These are phyloP conservation scores for Passalora sequoiae DNA, from an alignment of 2,329 filamentous ascomycete genomes.

Conservation along the genomic window DNA sequence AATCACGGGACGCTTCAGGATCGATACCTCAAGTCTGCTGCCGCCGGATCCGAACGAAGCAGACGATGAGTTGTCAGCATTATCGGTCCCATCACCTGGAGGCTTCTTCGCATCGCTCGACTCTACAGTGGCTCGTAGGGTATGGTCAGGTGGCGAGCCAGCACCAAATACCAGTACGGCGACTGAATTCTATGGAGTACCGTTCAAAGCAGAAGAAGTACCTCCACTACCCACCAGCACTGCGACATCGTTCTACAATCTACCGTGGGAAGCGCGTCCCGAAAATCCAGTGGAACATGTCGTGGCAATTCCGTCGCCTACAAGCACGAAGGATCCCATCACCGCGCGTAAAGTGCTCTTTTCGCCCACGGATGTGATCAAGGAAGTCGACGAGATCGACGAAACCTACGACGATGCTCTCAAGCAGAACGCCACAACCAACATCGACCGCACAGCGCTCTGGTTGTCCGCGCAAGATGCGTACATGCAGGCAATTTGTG, in stretches of 20 bases:
- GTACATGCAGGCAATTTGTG: constrained; percentile 47
- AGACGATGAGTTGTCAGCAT: constrained; percentile 56
- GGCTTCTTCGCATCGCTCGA: constrained; percentile 87
- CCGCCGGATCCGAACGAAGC: constrained; percentile 50
- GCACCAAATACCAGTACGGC: constrained; percentile 85
- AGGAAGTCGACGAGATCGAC: constrained; percentile 50
- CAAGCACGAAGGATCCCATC: constrained; percentile 47
- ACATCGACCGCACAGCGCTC: constrained; percentile 75
- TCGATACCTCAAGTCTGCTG: constrained; percentile 28
- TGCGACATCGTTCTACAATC: constrained; percentile 82
- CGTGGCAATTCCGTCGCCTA: constrained; percentile 50
- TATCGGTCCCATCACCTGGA: constrained; percentile 86
- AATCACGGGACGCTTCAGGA: constrained; percentile 42
- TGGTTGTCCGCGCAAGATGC: constrained; percentile 81
- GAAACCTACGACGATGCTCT: constrained; percentile 70
- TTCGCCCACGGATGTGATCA: constrained; percentile 34
- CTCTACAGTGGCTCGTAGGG: constrained; percentile 62
- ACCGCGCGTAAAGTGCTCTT: constrained; percentile 56
- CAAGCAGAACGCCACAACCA: constrained; percentile 63
- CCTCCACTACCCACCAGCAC: constrained; percentile 70
- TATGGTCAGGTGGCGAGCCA: constrained; percentile 63
- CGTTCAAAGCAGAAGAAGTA: constrained; percentile 55
- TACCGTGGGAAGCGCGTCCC: constrained; percentile 58
- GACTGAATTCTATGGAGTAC: constrained; percentile 81
- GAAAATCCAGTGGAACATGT: constrained; percentile 58